Conservation (phyloP, 1,284 basidiomycete species). For the Sanghuangporus sanghuang region DNA sequence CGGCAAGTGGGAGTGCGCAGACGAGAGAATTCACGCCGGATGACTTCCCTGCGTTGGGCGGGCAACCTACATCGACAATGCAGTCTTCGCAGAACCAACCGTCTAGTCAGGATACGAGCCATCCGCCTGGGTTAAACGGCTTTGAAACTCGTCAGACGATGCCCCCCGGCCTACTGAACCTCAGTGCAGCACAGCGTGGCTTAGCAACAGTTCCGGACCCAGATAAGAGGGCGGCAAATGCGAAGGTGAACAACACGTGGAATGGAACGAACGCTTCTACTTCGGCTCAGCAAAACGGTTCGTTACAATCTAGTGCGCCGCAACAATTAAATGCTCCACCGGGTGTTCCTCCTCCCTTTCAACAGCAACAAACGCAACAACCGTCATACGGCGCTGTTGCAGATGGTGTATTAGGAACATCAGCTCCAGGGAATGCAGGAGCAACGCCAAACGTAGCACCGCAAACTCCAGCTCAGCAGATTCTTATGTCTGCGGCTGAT, state of each 20-base stretch:
- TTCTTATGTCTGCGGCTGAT: constrained; percentile 91
- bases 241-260: constrained; percentile 29
- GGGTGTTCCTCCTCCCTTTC: constrained; percentile 14
- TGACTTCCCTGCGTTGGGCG: constrained; percentile 79
- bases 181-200: constrained; percentile 47
- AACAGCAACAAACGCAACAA: constrained; percentile 20
- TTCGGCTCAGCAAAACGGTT: constrained; percentile 9
- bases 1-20: constrained; percentile 36
- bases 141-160: constrained; percentile 41
- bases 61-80: constrained; percentile 35
- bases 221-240: constrained; percentile 25
- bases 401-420: constrained; percentile 19
- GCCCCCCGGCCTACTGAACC: constrained; percentile 64
- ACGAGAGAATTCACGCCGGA: constrained; percentile 72
- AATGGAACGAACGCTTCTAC: constrained; percentile 15
- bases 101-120: constrained; percentile 30
- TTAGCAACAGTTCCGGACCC: constrained; percentile 37
- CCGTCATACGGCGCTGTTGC: constrained; percentile 22
- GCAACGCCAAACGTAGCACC: constrained; percentile 38
- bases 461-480: constrained; percentile 91
- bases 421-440: constrained; percentile 23
- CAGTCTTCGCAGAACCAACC: constrained; percentile 35
- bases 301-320: neutral
- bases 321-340: constrained; percentile 13
- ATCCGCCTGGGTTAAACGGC: constrained; percentile 72